These are phyloP conservation scores for Argentina anserina DNA, from an alignment of 306 rosid genomes.

Conservation along the genomic window DNA sequence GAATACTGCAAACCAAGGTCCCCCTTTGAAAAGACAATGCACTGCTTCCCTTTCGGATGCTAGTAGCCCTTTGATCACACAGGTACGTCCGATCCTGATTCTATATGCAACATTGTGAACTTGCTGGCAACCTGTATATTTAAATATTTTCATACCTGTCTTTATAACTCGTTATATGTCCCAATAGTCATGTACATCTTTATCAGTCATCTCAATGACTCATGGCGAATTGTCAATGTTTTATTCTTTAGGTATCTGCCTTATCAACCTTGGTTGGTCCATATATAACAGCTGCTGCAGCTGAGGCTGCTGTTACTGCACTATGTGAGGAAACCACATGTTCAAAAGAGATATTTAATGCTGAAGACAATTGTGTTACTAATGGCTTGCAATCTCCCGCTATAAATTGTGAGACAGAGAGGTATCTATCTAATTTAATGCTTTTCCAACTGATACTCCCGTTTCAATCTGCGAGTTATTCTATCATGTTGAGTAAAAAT, in stretches of 20 bases:
- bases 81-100: conserved; percentile 38
- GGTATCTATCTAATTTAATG: conserved; percentile 39
- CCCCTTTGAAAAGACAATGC: conserved; percentile 58
- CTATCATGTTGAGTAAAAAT: conserved; percentile 11
- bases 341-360: conserved; percentile 70
- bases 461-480: neutral
- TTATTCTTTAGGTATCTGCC: conserved; percentile 68
- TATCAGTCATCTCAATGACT: neutral
- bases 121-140: neutral
- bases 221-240: conserved; percentile 15
- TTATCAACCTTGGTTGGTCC: conserved; percentile 76
- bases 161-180: neutral
- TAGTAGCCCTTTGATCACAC: conserved; percentile 72
- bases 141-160: neutral
- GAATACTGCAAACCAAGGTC: conserved; percentile 51
- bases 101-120: conserved; percentile 8
- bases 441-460: neutral
- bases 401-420: conserved; percentile 38
- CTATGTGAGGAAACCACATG: conserved; percentile 68
- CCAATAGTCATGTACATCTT: neutral
- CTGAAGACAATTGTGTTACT: conserved; percentile 41
- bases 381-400: conserved; percentile 28
- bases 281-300: conserved; percentile 75
- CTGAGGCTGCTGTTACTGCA: conserved; percentile 70
- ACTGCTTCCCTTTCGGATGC: conserved; percentile 46